Base-by-base conservation (phyloP, 73 alveolate species). In the Paramecium sonneborni region DNA sequence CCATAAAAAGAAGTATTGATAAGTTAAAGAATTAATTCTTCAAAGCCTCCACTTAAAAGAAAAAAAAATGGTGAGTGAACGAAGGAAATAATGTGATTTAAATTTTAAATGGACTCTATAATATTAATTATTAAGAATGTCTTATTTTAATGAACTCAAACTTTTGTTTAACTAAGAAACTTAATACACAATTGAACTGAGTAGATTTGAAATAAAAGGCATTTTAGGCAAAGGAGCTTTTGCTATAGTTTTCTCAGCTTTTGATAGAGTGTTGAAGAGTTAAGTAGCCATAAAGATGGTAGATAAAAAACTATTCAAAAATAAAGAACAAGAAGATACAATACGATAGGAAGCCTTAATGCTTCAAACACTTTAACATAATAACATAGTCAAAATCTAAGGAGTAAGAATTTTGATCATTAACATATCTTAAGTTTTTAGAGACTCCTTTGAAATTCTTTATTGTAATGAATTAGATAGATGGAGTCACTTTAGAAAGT, bases 201-300 rank as follows among this genome's bases (percentile, higher is more conserved):
- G 28, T 30, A 21, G 44, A 10, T 62, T 30, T 24, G 84, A 62
- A 32, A 14, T 41, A 34, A 30, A 21, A 35, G 18, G 57, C 9
- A 35, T 72, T 72, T 72, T 72, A 72, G 86, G 86, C 8, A 72
- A n/a, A 21, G 86, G 86, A 34, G 55, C 67, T 5, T 72, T 72
- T n/a, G 55, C 86, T 35, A 38, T 30, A 10, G 86, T 72, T 35
- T 28, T 72, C 6, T 38, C 57, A 1, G 86, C 86, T 72, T 30
- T 28, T 1, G 86, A 72, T 72, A 32, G 32, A 72, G 44, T 72
- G 11, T 20, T 9, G 2, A 20, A 37, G 44, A 37, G 15, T 72
- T 28, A 72, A 15, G 86, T 72, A n/a, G 86, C 86, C 12, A 72
- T 72, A 21, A 72, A 72, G 20, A 38, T 72, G 32, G 57, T 72